Base-by-base conservation (phyloP, 2,329 filamentous ascomycete genomes). In the Aspergillus ustus region DNA sequence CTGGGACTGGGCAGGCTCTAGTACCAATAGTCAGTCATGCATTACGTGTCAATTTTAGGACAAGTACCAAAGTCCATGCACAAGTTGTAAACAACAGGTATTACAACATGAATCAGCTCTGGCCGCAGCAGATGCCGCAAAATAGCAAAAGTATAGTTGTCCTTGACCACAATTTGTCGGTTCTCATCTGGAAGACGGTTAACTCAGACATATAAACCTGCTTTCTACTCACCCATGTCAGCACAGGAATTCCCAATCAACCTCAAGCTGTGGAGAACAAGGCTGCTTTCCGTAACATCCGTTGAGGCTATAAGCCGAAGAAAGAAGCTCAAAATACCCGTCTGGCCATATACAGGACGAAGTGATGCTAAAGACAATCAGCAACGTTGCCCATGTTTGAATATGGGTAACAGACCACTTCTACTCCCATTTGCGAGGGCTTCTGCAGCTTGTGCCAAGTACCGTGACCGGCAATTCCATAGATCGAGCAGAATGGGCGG, bases 231-330 rank as follows among this genome's bases (percentile, higher is more conserved):
- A 37, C 77, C 72, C 45, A 74, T 80, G 63, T 81, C 79, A 40
- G 80, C 80, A 70, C 80, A 81, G 40, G 76, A 78, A 61, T 82
- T 82, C 5, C 78, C 79, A 60, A 80, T 70, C 17, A 82, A 60
- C 17, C 79, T 75, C 52, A 82, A 66, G 43, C 77, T 73, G 64
- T 80, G 78, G 17, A 78, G 70, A 53, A 81, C 57, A 9, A 79
- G 57, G 54, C 65, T 65, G 40, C 72, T 63, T 34, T 75, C 71
- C 29, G 72, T 61, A 7, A 64, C 66, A 9, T 71, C 66, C 25
- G 67, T 73, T 5, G 72, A 71, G n/a, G 76, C 69, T 60, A 78
- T 65, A 15, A 80, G 66, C 37, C 70, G 70, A 51, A 81, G 70
- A 56, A 80, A 80, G 60, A 81, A 80, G 11, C 75, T 70, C 48